Evolutionary conservation across 257 asterid species (phyloP).

Genomic region (Nicotiana tomentosiformis): DNA sequence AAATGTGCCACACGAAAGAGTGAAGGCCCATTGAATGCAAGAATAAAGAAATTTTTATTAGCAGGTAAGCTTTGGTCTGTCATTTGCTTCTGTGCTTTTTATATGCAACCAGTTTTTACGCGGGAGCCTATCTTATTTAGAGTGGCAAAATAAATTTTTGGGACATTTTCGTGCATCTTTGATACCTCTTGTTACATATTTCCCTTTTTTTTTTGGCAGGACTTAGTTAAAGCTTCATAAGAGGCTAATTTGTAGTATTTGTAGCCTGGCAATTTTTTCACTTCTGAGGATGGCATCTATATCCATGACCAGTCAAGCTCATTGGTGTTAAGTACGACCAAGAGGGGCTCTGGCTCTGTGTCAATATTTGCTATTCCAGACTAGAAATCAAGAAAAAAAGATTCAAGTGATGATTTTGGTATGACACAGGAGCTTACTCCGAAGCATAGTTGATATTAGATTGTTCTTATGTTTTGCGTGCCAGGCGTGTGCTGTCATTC

Average conservation of each 20-base stretch:
- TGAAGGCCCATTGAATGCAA: constrained; percentile 9
- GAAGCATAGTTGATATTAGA: constrained; percentile 4
- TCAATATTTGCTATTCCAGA: constrained; percentile 65
- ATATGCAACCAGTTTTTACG: constrained; percentile 78
- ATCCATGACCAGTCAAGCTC: constrained; percentile 60
- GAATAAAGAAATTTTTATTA: constrained; percentile 38
- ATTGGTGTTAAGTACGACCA: constrained; percentile 67
- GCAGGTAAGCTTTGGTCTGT: constrained; percentile 71
- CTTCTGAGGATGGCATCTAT: constrained; percentile 73
- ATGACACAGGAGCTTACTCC: constrained; percentile 40
- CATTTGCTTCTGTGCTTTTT: constrained; percentile 47
- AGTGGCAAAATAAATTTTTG: constrained; percentile 54
- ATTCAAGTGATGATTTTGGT: constrained; percentile 73
- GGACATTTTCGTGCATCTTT: constrained; percentile 67
- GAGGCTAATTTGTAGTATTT: not conserved
- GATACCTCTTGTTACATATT: not conserved
- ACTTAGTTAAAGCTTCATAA: not conserved
- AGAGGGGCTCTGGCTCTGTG: constrained; percentile 42
- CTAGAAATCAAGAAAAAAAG: constrained; percentile 48
- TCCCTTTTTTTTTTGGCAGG: not conserved
- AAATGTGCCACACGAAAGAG: constrained; percentile 52
- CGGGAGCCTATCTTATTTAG: constrained; percentile 71
- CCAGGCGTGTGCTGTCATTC: too few relatives aligned
- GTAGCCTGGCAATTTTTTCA: constrained; percentile 50
- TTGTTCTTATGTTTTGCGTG: too few relatives aligned